Evolutionary conservation across 257 asterid species (phyloP), one percentile per base, ranked within the genome.

Genomic region (Petunia axillaris): DNA sequence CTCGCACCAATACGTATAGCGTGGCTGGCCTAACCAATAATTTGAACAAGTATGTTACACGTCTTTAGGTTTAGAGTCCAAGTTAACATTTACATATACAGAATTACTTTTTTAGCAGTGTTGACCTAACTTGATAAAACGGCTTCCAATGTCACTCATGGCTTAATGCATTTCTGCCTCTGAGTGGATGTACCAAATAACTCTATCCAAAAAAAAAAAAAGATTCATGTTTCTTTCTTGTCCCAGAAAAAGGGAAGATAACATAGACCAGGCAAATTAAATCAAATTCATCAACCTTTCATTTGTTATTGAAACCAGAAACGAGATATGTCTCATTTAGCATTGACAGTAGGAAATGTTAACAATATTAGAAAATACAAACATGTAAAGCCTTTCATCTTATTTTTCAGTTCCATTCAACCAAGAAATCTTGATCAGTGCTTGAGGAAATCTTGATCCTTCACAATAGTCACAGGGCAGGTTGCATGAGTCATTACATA

Each of bases 401-500:
- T 78, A 60, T 78, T 2, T 25, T 1, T 59, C 65, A 7, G 38
- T 66, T 6, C 46, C 48, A 70, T 46, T 25, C 39, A 71, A 25
- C 60, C 11, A 41, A 6, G 36, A 71, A 71, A 2, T 52, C 77
- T 39, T 8, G 60, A 78, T 87, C 85, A 89, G 36, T 87, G 79
- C 88, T 88, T 88, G 85, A 76, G 87, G 65, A 88, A 81, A n/a
- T 91, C 93, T 8, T 89, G 84, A 82, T 88, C 94, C 90, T 91
- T 93, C 38, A 93, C 94, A n/a, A 91, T 75, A 1, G 98, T 91
- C 46, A 93, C 94, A 0, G 97, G 93, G 87, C 98, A 93, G 6
- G 87, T 71, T 8, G 94, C 98, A 36, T 82, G 79, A 8, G 89
- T 1, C n/a, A 91, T 48, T 83, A 93, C 87, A 80, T 93, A 91